phyloP scores from a whole-genome alignment of 78 protist species.

The Tieghemostelium lacteum region DNA sequence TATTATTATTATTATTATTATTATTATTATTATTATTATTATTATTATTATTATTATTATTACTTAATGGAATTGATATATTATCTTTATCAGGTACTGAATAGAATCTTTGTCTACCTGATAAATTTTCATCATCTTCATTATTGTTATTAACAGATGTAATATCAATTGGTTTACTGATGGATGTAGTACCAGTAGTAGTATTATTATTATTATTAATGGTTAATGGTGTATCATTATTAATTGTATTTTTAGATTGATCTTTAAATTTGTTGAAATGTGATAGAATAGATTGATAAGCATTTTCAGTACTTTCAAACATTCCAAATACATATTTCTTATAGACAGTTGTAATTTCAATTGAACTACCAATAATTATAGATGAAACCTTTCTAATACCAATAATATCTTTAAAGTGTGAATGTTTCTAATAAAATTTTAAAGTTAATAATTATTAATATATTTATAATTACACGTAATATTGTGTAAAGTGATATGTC shows the following conservation, averaged over 20 bases:
- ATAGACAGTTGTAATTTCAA: conserved; percentile 36
- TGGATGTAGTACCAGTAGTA: not conserved
- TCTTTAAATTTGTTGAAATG: not conserved
- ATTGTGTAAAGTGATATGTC: not conserved
- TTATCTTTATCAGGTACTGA: not conserved
- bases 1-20: not conserved
- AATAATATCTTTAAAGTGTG: conserved; percentile 37
- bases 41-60: no score
- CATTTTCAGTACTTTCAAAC: conserved; percentile 57
- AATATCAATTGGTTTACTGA: not conserved
- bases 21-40: not conserved
- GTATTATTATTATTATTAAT: conserved; percentile 11
- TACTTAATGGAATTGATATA: not conserved
- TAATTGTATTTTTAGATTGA: no score
- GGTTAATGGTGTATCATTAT: not conserved
- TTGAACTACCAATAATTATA: conserved; percentile 50
- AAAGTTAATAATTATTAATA: no score
- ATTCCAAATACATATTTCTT: conserved; percentile 68
- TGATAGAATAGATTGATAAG: not conserved
- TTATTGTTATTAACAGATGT: no score
- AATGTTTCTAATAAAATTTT: not conserved
- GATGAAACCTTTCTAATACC: conserved; percentile 48
- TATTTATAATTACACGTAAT: no score
- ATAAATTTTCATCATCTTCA: not conserved
- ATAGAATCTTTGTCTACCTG: no score